Percentiles rank a stretch among this genome's conserved stretches.
Evolutionary conservation across 1,139 yeast species (phyloP).

Genomic region (Scheffersomyces titani): DNA sequence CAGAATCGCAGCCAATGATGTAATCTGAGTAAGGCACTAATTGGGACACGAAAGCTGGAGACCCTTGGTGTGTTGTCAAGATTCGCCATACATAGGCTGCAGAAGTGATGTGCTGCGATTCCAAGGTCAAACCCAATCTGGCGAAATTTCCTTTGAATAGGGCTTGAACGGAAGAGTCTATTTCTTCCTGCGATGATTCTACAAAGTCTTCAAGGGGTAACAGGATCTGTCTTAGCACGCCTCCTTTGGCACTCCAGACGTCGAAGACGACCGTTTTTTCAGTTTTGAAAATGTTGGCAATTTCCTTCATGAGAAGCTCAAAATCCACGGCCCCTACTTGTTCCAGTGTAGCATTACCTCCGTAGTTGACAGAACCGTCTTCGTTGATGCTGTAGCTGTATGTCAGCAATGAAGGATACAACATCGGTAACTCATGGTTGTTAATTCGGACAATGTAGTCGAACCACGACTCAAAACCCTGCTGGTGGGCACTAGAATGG

Average conservation of each 20-base stretch:
- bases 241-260: slow-evolving; percentile 93
- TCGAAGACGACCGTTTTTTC: slow-evolving; percentile 51
- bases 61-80: slow-evolving; percentile 66
- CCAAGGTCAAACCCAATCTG: slow-evolving; percentile 65
- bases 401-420: slow-evolving; percentile 33
- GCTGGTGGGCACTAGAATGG: slow-evolving; percentile 37
- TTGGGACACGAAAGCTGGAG: slow-evolving; percentile 87
- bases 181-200: slow-evolving; percentile 9
- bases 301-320: slow-evolving; percentile 36
- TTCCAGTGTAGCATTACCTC: slow-evolving; percentile 34
- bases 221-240: slow-evolving; percentile 53
- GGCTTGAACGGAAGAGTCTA: slow-evolving; percentile 7
- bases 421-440: slow-evolving; percentile 68
- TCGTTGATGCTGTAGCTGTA: slow-evolving; percentile 40
- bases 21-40: slow-evolving; percentile 85
- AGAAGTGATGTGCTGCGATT: slow-evolving; percentile 73
- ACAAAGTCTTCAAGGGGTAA: slow-evolving; percentile 39
- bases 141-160: slow-evolving; percentile 26
- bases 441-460: slow-evolving; percentile 81
- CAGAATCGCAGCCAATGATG: slow-evolving; percentile 80
- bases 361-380: slow-evolving; percentile 46
- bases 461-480: slow-evolving; percentile 75
- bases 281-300: slow-evolving; percentile 34
- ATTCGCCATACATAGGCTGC: slow-evolving; percentile 91
- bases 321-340: slow-evolving; percentile 41